A percentile compares a stretch with the other conserved stretches of the same genome.
Conservation (phyloP, 2,329 filamentous ascomycete genomes). For the Camillea tinctor region DNA sequence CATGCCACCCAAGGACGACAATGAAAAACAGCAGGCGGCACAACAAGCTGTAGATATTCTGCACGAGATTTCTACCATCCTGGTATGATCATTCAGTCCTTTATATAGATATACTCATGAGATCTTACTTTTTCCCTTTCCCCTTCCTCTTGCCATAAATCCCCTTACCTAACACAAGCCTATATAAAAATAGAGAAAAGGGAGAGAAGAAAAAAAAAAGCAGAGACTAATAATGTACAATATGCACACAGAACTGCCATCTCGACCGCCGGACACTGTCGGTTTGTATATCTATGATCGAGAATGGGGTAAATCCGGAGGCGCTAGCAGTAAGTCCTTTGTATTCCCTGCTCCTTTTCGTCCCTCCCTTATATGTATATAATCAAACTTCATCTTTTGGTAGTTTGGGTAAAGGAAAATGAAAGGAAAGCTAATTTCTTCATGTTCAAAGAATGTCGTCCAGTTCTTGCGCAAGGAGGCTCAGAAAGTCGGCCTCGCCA, state of each 20-base stretch:
- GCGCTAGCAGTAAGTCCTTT: slow-evolving; percentile 74
- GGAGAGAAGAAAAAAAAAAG: too few species aligned
- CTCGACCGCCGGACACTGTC: slow-evolving; percentile 88
- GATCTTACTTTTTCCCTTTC: neutral
- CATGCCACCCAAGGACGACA: slow-evolving; percentile 41
- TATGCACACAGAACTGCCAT: slow-evolving; percentile 72
- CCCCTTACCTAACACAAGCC: neutral
- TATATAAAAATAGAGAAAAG: too few species aligned
- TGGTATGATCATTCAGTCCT: slow-evolving; percentile 57
- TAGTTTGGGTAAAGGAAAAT: too few species aligned
- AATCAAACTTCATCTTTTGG: neutral
- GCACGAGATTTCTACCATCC: slow-evolving; percentile 81
- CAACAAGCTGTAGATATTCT: slow-evolving; percentile 82
- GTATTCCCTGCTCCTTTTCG: neutral
- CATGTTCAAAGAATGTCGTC: slow-evolving; percentile 50
- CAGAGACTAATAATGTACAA: too few species aligned
- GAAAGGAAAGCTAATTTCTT: neutral
- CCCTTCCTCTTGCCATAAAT: neutral
- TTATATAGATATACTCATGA: too few species aligned
- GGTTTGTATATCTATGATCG: slow-evolving; percentile 93
- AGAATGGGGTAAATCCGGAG: slow-evolving; percentile 95
- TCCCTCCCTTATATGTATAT: neutral
- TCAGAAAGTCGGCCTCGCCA: slow-evolving; percentile 46
- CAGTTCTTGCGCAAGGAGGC: slow-evolving; percentile 59
- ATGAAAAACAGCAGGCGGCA: slow-evolving; percentile 70